Conservation (phyloP, 768 basidiomycete genomes). For the Mycena crocata region DNA sequence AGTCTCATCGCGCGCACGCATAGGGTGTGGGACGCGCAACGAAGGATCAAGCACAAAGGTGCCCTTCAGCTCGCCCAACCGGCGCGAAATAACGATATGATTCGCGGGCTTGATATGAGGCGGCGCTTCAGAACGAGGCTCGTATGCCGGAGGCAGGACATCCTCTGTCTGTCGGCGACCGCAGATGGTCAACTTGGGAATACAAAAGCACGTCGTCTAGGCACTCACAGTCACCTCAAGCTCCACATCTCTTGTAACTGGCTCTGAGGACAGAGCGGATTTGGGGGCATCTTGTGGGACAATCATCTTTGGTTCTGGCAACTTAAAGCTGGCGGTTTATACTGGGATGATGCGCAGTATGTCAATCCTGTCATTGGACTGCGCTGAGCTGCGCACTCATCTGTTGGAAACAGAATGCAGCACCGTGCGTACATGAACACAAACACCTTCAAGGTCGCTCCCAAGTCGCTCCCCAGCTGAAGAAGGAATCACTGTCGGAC, state of each 20-base stretch:
- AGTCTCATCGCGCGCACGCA: neutral
- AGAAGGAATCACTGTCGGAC: no score
- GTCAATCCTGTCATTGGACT: neutral
- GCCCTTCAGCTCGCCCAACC: constrained; percentile 24
- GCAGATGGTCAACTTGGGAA: neutral
- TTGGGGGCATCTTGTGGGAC: constrained; percentile 1
- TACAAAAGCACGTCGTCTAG: neutral
- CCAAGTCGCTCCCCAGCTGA: no score
- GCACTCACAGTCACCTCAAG: constrained; percentile 1
- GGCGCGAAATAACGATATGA: constrained; percentile 12
- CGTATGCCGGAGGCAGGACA: constrained; percentile 15
- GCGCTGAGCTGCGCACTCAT: neutral
- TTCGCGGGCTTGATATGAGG: constrained; percentile 15
- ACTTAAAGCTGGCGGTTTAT: neutral
- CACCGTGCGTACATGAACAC: no score
- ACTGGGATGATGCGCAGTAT: neutral
- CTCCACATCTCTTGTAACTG: neutral
- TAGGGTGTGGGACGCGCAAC: constrained; percentile 15
- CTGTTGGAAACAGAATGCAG: no score
- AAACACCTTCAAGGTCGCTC: no score
- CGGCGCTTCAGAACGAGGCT: neutral
- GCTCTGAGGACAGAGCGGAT: neutral
- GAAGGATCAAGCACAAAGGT: constrained; percentile 29
- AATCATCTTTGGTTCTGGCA: neutral
- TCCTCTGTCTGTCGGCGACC: neutral